phyloP scores from a whole-genome alignment of 257 asterid genomes.

The Solanum tacnaense region DNA sequence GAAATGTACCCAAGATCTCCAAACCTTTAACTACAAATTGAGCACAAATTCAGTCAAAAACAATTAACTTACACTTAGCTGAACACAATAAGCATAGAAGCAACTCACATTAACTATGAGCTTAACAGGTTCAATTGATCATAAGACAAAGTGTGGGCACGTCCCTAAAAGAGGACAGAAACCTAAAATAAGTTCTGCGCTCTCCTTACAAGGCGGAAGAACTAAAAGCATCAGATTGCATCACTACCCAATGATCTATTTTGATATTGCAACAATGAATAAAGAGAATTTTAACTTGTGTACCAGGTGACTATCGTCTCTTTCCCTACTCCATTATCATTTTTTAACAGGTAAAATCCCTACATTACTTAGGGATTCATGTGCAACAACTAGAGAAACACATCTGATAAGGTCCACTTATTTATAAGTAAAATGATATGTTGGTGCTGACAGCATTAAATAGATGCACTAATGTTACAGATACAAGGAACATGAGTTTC shows the following conservation, averaged over 20 bases:
- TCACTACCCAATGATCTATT: neutral
- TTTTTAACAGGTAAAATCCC: neutral
- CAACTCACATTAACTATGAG: neutral
- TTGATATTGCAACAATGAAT: neutral
- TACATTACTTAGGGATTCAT: neutral
- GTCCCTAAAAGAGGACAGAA: neutral
- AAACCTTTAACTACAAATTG: slow-evolving; percentile 70
- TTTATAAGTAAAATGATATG: neutral
- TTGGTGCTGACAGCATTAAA: neutral
- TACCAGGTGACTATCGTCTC: neutral
- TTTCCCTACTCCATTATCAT: neutral
- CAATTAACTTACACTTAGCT: neutral
- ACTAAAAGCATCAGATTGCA: neutral
- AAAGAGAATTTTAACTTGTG: neutral
- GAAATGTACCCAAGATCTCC: slow-evolving; percentile 73
- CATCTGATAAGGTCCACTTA: neutral
- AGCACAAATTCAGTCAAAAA: neutral
- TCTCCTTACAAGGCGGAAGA: neutral
- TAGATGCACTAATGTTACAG: neutral
- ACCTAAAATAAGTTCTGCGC: neutral
- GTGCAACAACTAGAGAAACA: neutral
- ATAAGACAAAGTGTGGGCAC: neutral
- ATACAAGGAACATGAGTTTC: neutral
- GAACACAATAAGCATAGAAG: neutral
- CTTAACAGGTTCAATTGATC: neutral